These are phyloP conservation scores for Dendrobium officinale DNA, from an alignment of 106 monocot species.

Conservation along the genomic window DNA sequence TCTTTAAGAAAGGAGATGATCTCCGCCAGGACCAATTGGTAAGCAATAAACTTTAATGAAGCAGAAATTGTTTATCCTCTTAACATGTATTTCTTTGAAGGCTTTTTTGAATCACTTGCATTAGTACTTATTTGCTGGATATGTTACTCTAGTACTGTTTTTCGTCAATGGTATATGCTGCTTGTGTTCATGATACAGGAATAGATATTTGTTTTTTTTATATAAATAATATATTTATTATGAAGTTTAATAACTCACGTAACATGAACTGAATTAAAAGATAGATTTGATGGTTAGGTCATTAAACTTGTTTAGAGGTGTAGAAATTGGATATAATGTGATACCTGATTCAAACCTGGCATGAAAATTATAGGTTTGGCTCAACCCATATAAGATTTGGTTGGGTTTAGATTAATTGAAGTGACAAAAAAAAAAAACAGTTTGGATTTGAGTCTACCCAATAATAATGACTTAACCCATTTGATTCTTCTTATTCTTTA, in stretches of 20 bases:
- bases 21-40: constrained; percentile 98
- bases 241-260: background rate
- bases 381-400: no score
- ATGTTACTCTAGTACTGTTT: background rate
- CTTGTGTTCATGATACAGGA: background rate
- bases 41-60: constrained; percentile 3
- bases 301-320: background rate
- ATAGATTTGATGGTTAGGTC: background rate
- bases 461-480: no score
- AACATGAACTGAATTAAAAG: background rate
- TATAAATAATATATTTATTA: background rate
- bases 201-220: background rate
- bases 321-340: no score
- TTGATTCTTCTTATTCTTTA: no score
- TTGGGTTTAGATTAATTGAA: no score
- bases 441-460: no score
- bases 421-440: no score
- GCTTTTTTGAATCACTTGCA: background rate
- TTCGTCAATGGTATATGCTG: background rate
- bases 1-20: constrained; percentile 98
- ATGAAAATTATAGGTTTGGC: no score
- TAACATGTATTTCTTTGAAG: background rate
- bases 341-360: no score
- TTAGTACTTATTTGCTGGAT: background rate
- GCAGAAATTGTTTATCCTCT: background rate